Evolutionary conservation across 208 protist species (phyloP).

Genomic region (Trypanosomatidae sp.): DNA sequence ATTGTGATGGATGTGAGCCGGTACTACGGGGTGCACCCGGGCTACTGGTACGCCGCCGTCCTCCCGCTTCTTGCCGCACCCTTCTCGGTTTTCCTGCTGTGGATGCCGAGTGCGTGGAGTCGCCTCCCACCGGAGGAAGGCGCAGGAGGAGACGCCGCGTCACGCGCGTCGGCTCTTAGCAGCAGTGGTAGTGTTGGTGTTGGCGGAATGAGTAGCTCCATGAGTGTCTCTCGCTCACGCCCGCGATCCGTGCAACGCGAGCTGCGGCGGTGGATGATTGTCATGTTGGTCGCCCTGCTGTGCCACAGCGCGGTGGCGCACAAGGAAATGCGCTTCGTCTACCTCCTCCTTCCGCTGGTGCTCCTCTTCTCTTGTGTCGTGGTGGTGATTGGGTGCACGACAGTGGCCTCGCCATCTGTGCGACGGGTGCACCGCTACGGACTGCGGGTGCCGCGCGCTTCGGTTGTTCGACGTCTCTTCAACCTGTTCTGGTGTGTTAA

Average conservation of each 20-base stretch:
- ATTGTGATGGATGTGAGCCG: constrained; percentile 67
- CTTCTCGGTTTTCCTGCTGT: constrained; percentile 38
- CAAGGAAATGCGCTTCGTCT: constrained; percentile 95
- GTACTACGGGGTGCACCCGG: constrained; percentile 90
- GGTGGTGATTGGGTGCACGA: constrained; percentile 27
- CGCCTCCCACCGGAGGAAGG: constrained; percentile 6
- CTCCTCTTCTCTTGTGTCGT: constrained; percentile 53
- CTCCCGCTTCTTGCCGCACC: constrained; percentile 69
- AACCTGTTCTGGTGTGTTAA: constrained; percentile 30
- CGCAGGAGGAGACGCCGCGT: background rate
- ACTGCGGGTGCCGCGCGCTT: background rate
- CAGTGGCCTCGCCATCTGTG: background rate
- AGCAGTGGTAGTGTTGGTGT: too few species aligned
- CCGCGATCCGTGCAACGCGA: constrained; percentile 22
- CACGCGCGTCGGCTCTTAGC: background rate
- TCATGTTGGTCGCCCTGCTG: constrained; percentile 17
- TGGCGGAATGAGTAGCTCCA: too few species aligned
- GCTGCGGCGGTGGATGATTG: constrained; percentile 13
- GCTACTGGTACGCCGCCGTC: constrained; percentile 82
- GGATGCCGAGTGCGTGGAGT: too few species aligned
- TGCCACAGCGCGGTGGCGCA: constrained; percentile 84
- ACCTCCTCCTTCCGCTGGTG: constrained; percentile 45
- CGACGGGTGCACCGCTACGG: background rate
- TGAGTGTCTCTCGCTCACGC: too few species aligned
- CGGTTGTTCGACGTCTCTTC: constrained; percentile 10